Evolutionary conservation across 805 yeast species (phyloP).

Genomic region (Metschnikowia lunata): DNA sequence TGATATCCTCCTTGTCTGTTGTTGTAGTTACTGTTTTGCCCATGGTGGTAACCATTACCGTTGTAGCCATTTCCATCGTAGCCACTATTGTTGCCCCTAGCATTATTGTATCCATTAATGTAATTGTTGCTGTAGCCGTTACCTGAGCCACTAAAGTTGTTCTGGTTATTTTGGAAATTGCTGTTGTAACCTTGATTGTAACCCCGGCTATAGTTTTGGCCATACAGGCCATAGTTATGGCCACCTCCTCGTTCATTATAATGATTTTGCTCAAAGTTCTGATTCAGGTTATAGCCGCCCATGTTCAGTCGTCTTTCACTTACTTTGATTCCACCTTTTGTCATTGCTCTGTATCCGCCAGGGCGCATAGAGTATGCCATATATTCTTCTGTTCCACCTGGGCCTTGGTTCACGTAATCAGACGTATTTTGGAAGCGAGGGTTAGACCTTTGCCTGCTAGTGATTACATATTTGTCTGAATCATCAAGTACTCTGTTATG

Average conservation of each 20-base stretch:
- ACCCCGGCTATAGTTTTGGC: neutral
- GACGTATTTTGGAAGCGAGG: constrained; percentile 15
- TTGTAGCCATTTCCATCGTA: neutral
- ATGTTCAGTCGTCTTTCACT: constrained; percentile 2
- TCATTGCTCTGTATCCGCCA: constrained; percentile 37
- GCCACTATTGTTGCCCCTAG: constrained; percentile 5
- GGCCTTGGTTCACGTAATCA: constrained; percentile 39
- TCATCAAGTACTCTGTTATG: constrained; percentile 56
- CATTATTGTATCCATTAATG: constrained; percentile 12
- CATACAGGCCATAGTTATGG: neutral
- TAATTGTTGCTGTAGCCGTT: constrained; percentile 6
- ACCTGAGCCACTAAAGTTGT: constrained; percentile 1
- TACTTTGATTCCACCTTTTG: constrained; percentile 9
- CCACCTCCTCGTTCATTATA: too few species aligned
- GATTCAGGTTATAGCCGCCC: constrained; percentile 2
- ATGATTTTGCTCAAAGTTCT: constrained; percentile 6
- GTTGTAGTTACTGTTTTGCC: neutral
- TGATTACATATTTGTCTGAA: constrained; percentile 62
- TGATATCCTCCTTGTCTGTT: constrained; percentile 3
- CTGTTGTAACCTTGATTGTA: constrained; percentile 18
- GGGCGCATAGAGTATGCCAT: constrained; percentile 30
- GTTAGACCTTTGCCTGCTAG: constrained; percentile 36
- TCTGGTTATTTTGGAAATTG: neutral
- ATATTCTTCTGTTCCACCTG: constrained; percentile 32
- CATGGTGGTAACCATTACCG: neutral